These are phyloP conservation scores for Trichoderma simmonsii DNA, from an alignment of 2,329 filamentous ascomycete species.

Conservation along the genomic window DNA sequence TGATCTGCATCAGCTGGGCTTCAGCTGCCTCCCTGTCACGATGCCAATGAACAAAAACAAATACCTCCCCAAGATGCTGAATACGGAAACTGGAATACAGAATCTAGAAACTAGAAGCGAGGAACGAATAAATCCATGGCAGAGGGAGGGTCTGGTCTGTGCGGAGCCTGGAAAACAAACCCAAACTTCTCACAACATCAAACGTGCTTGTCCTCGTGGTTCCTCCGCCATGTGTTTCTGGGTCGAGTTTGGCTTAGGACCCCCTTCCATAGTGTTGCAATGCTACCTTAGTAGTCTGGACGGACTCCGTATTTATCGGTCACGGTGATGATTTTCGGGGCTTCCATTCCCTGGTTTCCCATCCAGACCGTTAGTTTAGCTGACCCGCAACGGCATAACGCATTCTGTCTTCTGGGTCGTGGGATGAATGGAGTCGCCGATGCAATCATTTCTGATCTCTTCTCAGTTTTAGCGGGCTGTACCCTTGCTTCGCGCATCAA, in stretches of 20 bases:
- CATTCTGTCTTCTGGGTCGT: neutral
- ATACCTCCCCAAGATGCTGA: neutral
- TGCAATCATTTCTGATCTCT: neutral
- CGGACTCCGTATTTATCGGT: constrained; percentile 4
- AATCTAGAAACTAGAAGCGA: neutral
- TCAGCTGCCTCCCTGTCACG: neutral
- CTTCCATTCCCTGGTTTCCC: neutral
- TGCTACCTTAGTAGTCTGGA: neutral
- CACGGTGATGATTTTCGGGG: neutral
- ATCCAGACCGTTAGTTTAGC: neutral
- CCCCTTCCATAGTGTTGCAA: neutral
- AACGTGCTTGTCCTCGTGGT: constrained; percentile 6
- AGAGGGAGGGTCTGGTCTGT: neutral
- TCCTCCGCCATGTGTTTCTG: neutral
- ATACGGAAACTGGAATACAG: neutral
- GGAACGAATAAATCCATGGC: neutral
- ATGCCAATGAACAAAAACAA: neutral
- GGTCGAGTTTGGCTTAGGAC: neutral
- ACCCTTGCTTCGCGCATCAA: neutral
- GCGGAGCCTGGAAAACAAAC: neutral
- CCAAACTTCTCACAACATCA: neutral
- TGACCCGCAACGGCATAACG: constrained; percentile 3
- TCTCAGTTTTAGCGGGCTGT: too few relatives aligned
- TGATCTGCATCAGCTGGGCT: neutral
- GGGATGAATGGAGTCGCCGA: neutral